Percentiles rank a stretch among this genome's conserved stretches.
These are phyloP conservation scores for Hyphopichia buzzinii DNA, from an alignment of 1,139 yeast genomes.

Conservation along the genomic window DNA sequence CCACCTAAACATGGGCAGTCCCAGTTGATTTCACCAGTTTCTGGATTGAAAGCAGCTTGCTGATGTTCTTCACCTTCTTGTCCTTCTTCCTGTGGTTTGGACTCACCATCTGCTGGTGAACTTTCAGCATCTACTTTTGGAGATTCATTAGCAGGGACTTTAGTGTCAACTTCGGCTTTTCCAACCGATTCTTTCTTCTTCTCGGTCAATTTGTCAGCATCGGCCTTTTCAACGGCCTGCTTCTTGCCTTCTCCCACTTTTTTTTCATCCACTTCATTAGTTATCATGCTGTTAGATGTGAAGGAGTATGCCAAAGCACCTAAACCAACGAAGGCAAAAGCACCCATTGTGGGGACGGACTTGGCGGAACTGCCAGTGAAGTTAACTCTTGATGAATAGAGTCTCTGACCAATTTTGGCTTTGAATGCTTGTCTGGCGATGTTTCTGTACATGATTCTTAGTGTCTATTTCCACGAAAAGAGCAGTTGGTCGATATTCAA, in stretches of 20 bases:
- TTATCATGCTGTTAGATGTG: slow-evolving; percentile 4
- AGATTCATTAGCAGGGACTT: slow-evolving; percentile 6
- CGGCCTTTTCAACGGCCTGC: slow-evolving; percentile 8
- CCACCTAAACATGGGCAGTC: slow-evolving; percentile 99
- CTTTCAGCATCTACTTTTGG: too few relatives aligned
- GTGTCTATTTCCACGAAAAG: too few relatives aligned
- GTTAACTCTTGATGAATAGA: slow-evolving; percentile 1
- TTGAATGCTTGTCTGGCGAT: slow-evolving; percentile 6
- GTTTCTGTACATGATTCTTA: slow-evolving; percentile 10
- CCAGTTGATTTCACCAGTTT: slow-evolving; percentile 99
- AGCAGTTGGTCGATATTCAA: too few relatives aligned
- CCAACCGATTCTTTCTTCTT: slow-evolving; percentile 1
- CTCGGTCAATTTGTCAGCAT: slow-evolving; percentile 3
- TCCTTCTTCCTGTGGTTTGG: slow-evolving; percentile 6
- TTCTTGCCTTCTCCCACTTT: slow-evolving; percentile 9
- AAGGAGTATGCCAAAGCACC: slow-evolving; percentile 6
- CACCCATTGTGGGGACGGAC: background rate
- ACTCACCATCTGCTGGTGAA: slow-evolving; percentile 7
- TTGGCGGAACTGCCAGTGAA: background rate
- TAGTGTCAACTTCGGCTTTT: background rate
- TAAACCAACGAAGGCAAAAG: slow-evolving; percentile 1
- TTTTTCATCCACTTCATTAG: slow-evolving; percentile 12
- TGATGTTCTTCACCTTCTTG: slow-evolving; percentile 13
- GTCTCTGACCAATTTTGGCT: slow-evolving; percentile 4
- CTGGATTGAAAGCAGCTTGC: slow-evolving; percentile 87